A percentile compares a stretch with the other conserved stretches of the same genome.
Conservation (phyloP, 331 rosid genomes). For the Arachis monticola region DNA sequence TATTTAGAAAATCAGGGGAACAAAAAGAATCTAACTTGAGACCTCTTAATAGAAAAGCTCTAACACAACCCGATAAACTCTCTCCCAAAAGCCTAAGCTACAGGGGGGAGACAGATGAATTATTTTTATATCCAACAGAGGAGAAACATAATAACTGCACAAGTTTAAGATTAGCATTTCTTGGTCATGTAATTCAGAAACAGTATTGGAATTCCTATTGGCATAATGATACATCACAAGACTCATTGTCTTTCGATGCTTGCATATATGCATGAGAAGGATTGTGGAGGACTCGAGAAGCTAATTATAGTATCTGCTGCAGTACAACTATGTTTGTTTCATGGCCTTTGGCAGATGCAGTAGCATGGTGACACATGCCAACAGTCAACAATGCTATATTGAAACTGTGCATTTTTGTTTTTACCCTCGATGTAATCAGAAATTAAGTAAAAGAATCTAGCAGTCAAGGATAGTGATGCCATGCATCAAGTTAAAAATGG, state of each 20-base stretch:
- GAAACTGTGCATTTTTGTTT: neutral
- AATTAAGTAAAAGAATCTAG: neutral
- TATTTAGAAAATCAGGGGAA: too few relatives aligned
- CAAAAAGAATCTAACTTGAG: too few relatives aligned
- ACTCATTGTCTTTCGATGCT: neutral
- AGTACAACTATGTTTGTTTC: slow-evolving; percentile 13
- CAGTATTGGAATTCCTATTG: slow-evolving; percentile 7
- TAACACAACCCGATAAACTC: too few relatives aligned
- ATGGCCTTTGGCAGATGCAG: neutral
- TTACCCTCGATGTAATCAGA: neutral
- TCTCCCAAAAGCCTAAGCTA: too few relatives aligned
- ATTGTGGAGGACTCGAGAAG: neutral
- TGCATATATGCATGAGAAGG: slow-evolving; percentile 15
- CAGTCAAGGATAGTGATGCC: too few relatives aligned
- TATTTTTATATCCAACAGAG: neutral
- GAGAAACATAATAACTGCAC: too few relatives aligned
- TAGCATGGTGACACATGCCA: neutral
- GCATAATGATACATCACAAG: slow-evolving; percentile 17
- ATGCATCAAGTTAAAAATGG: too few relatives aligned
- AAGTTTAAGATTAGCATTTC: slow-evolving; percentile 14
- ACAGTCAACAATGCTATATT: neutral
- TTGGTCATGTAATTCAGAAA: slow-evolving; percentile 10
- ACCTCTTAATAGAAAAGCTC: too few relatives aligned
- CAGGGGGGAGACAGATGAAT: neutral
- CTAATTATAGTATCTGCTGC: slow-evolving; percentile 21